Evolutionary conservation across 2,329 filamentous ascomycete genomes (phyloP).

Genomic region (Ceratocystis ficicola): DNA sequence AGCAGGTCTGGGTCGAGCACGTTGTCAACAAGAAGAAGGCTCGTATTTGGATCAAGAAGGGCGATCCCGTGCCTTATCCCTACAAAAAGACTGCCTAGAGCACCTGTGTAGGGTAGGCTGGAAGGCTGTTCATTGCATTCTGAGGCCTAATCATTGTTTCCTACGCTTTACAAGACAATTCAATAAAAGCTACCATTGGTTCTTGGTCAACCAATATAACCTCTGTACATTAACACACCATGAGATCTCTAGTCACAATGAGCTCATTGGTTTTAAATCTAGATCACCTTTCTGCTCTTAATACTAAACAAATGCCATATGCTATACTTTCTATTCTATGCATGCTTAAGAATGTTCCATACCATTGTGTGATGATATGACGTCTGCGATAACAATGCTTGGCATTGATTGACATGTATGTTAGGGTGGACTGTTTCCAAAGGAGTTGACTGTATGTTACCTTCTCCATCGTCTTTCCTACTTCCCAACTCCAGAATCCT

Average conservation of each 20-base stretch:
- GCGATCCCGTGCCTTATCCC: constrained; percentile 53
- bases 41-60: constrained; percentile 74
- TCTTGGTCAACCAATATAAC: not conserved
- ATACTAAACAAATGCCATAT: not conserved
- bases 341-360: not conserved
- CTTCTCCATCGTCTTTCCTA: constrained; percentile 19
- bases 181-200: constrained; percentile 1
- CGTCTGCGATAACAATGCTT: not conserved
- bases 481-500: constrained; percentile 33
- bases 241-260: not conserved
- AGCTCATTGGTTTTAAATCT: not conserved
- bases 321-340: not conserved
- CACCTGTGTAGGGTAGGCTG: too few species aligned
- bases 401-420: not conserved
- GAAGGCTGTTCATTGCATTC: not conserved
- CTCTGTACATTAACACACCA: constrained; percentile 5
- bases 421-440: not conserved
- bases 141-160: not conserved
- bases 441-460: not conserved
- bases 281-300: not conserved
- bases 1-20: constrained; percentile 86
- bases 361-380: not conserved
- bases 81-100: constrained; percentile 34
- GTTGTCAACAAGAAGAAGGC: constrained; percentile 73
- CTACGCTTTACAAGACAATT: not conserved